phyloP scores from a whole-genome alignment of 2,329 filamentous ascomycete species.

The Pleoardoris graminearum region DNA sequence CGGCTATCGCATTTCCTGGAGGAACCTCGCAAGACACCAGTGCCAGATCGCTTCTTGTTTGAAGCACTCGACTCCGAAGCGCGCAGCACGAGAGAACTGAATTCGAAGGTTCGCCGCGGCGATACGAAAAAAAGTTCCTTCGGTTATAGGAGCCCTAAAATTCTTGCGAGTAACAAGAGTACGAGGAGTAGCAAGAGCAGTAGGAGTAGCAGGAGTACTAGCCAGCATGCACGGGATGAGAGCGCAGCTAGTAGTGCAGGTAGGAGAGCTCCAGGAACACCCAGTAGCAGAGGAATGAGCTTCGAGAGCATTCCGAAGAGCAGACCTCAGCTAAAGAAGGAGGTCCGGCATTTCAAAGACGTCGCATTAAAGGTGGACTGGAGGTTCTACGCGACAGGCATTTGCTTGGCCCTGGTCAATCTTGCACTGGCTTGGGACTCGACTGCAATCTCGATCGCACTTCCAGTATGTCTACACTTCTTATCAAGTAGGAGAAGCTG shows the following conservation, averaged over 20 bases:
- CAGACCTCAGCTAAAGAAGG: conserved; percentile 16
- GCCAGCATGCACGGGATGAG: not conserved
- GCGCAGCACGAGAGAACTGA: conserved; percentile 8
- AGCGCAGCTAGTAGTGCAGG: not conserved
- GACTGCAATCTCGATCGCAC: conserved; percentile 23
- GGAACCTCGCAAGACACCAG: conserved; percentile 17
- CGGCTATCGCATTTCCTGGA: conserved; percentile 25
- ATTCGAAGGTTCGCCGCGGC: conserved; percentile 5
- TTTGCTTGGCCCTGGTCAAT: conserved; percentile 28
- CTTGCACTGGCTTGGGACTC: conserved; percentile 29
- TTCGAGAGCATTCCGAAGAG: conserved; percentile 10
- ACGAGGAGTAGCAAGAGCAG: conserved; percentile 1
- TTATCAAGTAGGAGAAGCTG: not conserved
- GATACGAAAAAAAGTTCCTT: conserved; percentile 3
- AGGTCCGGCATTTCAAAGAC: conserved; percentile 14
- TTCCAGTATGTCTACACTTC: conserved; percentile 25
- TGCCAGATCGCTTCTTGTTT: conserved; percentile 27
- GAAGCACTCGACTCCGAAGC: conserved; percentile 16
- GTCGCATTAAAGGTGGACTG: conserved; percentile 18
- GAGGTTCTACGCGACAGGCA: conserved; percentile 29
- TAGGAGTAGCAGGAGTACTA: not conserved
- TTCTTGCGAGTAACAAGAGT: conserved; percentile 3
- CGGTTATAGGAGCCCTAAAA: not conserved
- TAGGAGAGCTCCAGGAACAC: conserved; percentile 4
- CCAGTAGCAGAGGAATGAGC: conserved; percentile 8